Base-by-base conservation (phyloP, 176 grass and related monocot genomes). In the Microstegium vimineum region DNA sequence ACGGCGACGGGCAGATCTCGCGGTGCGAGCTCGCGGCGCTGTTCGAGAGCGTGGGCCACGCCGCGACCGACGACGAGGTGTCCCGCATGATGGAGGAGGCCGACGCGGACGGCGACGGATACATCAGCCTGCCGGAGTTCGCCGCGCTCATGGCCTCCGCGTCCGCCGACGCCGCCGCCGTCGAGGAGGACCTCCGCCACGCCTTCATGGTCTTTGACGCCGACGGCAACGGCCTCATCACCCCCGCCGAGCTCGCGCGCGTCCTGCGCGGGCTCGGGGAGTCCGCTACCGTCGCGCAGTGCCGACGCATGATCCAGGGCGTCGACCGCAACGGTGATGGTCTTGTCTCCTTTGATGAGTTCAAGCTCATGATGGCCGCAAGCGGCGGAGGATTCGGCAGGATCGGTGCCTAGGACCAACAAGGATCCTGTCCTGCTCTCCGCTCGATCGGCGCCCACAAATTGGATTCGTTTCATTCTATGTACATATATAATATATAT, bases 301-400 rank as follows among this genome's bases (percentile, higher is more conserved):
- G 96, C 84, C 56, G 86, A 0, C 89, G 93, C 80, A 99, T 99
- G 96, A 99, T 99, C 77, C 11, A 88, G 28, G 96, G 96, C 63
- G 91, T 99, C 35, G 96, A 99, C 69, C 91, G 76, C 22, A 90
- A 99, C 38, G 96, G 93, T 2, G 96, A 99, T 20, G 96, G 96
- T 0, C 83, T 89, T 65, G 75, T 99, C 2, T 90, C 83, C 0
- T 99, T 95, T 74, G 96, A 99, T 41, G 96, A 99, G 89, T 99
- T 99, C 84, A 95, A 90, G 85, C 59, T 86, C 73, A 99, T 99
- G 96, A 95, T 99, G 96, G 81, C 90, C 35, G 74, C 35, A 37
- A 87, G 59, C 23, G 86, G 56, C 31, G 82, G 67, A 1, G 67
- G 34, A 0, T 71, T 81, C 26, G 77, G 76, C 75, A 78, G 37